Base-by-base conservation (phyloP, 2,329 filamentous ascomycete species). In the Ceratocystis destructans region DNA sequence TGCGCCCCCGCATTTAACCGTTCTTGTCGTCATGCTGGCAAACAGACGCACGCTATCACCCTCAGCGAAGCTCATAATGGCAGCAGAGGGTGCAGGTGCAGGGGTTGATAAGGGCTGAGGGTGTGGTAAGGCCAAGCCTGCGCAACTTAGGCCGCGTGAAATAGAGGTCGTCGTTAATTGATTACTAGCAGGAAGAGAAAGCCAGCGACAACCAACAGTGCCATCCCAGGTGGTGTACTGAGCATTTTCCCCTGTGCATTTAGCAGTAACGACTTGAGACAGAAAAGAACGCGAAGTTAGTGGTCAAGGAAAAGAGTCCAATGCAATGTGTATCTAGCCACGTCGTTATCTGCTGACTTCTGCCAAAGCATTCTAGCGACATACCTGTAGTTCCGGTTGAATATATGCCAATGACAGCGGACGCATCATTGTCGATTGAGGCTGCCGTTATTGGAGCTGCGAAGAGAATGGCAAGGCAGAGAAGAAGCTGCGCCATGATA, bases 181-280 rank as follows among this genome's bases (percentile, higher is more conserved):
- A 10, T 46, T 45, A 6, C 48, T 45, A 22, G 65, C 31, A 5
- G 61, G 28, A 2, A 53, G 33, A 5, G 53, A 61, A 25, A 61
- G 22, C 65, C 65, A 67, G n/a, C 37, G 61, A 44, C 65, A 67
- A 12, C 65, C 65, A 17, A 63, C 46, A 17, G 65, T 67, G 10
- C 62, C 62, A 41, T 67, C 65, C 65, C 65, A 67, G 22, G 65
- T 64, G 15, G 61, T 67, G 53, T 67, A 67, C 25, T 67, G 50
- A 28, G 61, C 61, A n/a, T n/a, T 46, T 5, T 55, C 20, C 2
- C 62, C 62, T 41, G 65, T 61, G 53, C 65, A 67, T 31, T 25
- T 57, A 7, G 65, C 65, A 15, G 65, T 67, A 7, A 67, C 48
- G 37, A 48, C 65, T 67, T 41, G 44, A 22, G 1, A 31, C 6